Base-by-base conservation (phyloP, 352 stramenopile genomes). In the Globisporangium heterothallicum region DNA sequence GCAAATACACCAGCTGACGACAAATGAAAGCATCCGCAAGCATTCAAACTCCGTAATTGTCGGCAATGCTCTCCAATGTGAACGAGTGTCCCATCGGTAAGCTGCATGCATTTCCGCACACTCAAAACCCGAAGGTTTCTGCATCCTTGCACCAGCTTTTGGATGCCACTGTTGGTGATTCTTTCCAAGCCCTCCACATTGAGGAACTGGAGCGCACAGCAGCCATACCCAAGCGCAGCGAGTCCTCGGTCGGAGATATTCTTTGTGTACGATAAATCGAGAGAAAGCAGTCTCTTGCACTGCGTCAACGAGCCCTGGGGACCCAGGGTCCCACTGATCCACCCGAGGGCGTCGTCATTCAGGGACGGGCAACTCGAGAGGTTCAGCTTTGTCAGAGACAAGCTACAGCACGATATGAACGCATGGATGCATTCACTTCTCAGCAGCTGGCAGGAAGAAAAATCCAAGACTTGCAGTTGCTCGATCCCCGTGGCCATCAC, bases 341-440 rank as follows among this genome's bases (percentile, higher is more conserved):
- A 89, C 0, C 76, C 77, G 29, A 92, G 48, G 3, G 73, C 74
- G 32, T 92, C 81, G 51, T 92, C 81, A 42, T 78, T 88, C 41
- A 92, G 55, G 24, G 66, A 62, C 6, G 61, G 47, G 36, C 81
- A 90, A 35, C 68, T 58, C 5, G 76, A 85, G 0, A 88, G 63
- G 56, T 86, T 84, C 18, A 88, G 53, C 21, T 63, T 66, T 4
- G 69, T 80, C 30, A 92, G 52, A 7, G 66, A 72, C 5, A 53
- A 49, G 18, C 67, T 87, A 53, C 78, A 87, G 51, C 81, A 90
- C 1, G 71, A 80, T n/a, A 90, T 76, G 42, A 92, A 86, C 42
- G 74, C 75, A 19, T 72, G 78, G 19, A 90, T 51, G 19, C 64
- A 60, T 40, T 89, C 78, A 42, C 66, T 75, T 19, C 70, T 64